phyloP scores from a whole-genome alignment of 345 rosid genomes.

The Eucalyptus decipiens region DNA sequence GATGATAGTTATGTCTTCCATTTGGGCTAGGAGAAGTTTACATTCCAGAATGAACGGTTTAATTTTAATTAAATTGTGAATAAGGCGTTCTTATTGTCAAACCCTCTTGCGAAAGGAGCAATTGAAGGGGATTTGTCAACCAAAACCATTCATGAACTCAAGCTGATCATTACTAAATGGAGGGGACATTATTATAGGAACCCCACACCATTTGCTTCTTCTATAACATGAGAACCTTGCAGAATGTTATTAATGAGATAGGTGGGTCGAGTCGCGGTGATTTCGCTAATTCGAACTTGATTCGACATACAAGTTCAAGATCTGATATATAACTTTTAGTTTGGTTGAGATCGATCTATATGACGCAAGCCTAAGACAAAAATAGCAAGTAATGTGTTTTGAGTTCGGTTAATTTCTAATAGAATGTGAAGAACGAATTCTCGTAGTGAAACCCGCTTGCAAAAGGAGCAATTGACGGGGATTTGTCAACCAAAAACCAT shows the following conservation, averaged over 20 bases:
- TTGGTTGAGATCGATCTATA: background rate
- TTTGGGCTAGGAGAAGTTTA: too few species aligned
- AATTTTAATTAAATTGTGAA: background rate
- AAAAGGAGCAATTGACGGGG: background rate
- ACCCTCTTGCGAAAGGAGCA: background rate
- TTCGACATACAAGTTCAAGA: background rate
- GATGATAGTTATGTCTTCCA: too few species aligned
- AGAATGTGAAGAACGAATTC: background rate
- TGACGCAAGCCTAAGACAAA: background rate
- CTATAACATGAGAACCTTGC: background rate
- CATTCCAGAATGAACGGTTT: too few species aligned
- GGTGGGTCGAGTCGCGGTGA: fast-evolving
- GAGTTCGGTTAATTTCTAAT: background rate
- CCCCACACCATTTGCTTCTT: background rate
- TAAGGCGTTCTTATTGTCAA: background rate
- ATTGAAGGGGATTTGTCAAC: background rate
- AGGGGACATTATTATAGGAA: background rate
- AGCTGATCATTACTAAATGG: background rate
- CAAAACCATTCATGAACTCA: background rate
- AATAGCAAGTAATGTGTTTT: too few species aligned
- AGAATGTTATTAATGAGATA: background rate
- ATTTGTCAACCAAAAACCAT: background rate
- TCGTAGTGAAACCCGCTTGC: background rate
- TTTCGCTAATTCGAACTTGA: background rate
- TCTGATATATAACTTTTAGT: too few species aligned